Percentiles rank a stretch among this genome's conserved stretches.
Evolutionary conservation across 768 basidiomycete species (phyloP).

Genomic region (Phallus indusiatus): DNA sequence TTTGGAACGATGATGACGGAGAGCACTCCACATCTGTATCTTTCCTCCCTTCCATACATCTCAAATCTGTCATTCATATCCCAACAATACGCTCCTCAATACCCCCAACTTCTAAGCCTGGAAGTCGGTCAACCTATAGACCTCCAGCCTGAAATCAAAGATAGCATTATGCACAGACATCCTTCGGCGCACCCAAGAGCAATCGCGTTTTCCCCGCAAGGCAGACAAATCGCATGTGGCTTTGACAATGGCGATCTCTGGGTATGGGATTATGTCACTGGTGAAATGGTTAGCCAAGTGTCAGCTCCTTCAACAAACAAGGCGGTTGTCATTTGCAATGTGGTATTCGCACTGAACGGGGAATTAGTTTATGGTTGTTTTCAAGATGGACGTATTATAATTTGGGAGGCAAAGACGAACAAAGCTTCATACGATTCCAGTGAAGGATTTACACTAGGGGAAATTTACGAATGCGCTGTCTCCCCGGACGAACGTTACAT

Average conservation of each 20-base stretch:
- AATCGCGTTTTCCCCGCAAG: background rate
- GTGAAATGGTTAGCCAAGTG: no score
- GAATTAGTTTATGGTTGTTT: background rate
- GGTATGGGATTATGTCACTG: background rate
- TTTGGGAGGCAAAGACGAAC: background rate
- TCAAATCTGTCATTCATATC: no score
- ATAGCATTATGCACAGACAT: no score
- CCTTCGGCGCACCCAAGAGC: background rate
- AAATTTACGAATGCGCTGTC: conserved; percentile 3
- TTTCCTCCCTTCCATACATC: no score
- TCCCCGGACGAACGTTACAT: conserved; percentile 3
- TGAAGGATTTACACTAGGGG: background rate
- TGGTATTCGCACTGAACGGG: background rate
- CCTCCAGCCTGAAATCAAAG: no score
- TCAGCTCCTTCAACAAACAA: background rate
- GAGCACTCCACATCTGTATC: no score
- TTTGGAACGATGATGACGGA: no score
- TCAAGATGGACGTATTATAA: background rate
- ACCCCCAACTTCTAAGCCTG: no score
- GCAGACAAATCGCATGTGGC: background rate
- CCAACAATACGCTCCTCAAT: no score
- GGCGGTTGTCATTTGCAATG: background rate
- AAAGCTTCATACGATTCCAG: background rate
- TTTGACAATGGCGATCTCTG: background rate
- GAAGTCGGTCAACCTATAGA: no score